A percentile compares a stretch with the other conserved stretches of the same genome.
Evolutionary conservation across 2,329 filamentous ascomycete genomes (phyloP).

Genomic region (Lasiodiplodia sp.): DNA sequence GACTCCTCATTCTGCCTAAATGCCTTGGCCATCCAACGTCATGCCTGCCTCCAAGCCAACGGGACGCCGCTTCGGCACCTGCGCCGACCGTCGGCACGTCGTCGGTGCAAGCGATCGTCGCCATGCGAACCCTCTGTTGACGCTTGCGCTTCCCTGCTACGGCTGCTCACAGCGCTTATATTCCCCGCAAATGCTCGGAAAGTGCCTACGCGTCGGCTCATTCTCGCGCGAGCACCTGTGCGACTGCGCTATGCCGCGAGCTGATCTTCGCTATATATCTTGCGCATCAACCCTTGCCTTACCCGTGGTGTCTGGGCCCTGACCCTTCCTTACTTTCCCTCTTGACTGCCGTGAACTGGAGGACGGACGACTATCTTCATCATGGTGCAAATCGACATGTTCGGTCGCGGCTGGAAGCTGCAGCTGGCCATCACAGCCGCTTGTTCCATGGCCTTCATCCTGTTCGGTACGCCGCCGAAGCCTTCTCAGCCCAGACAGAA

Average conservation of each 20-base stretch:
- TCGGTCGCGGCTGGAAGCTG: conserved; percentile 28
- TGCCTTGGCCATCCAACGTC: conserved; percentile 4
- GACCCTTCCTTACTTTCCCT: not conserved
- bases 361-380: not conserved
- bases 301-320: not conserved
- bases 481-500: not conserved
- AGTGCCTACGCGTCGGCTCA: conserved; percentile 5
- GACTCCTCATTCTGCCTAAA: conserved; percentile 19
- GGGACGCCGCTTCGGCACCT: conserved; percentile 8
- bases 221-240: conserved; percentile 5
- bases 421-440: conserved; percentile 29
- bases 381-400: conserved; percentile 28
- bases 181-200: conserved; percentile 14
- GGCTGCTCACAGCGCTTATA: conserved; percentile 15
- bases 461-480: conserved; percentile 8
- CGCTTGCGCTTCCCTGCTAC: conserved; percentile 17
- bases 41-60: not conserved
- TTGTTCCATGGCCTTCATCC: conserved; percentile 28
- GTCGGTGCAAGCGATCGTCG: conserved; percentile 17
- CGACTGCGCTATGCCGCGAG: no score
- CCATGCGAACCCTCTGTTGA: not conserved
- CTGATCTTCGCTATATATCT: conserved; percentile 17
- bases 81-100: conserved; percentile 14
- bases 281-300: conserved; percentile 1
- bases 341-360: not conserved